A percentile compares a stretch with the other conserved stretches of the same genome.
Evolutionary conservation across 768 basidiomycete genomes (phyloP).

Genomic region (Pleurotus platypus): DNA sequence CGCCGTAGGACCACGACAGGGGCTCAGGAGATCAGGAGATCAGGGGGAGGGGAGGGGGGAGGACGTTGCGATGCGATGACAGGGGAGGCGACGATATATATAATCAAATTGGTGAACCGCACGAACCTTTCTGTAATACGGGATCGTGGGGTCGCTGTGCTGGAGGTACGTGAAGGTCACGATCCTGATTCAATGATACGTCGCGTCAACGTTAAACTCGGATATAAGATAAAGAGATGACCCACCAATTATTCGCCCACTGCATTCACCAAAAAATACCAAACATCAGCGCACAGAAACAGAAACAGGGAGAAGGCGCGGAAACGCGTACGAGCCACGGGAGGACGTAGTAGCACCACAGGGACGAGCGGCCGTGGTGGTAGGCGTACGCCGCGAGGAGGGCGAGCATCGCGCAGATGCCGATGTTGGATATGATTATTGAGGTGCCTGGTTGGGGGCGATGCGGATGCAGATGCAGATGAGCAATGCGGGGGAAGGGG

Average conservation of each 20-base stretch:
- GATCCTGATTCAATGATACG: constrained; percentile 34
- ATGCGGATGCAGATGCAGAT: too few species aligned
- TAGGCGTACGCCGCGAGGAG: constrained; percentile 28
- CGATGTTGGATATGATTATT: constrained; percentile 40
- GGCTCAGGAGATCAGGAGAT: neutral
- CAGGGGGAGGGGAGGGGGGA: too few species aligned
- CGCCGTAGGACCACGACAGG: too few species aligned
- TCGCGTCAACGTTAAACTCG: too few species aligned
- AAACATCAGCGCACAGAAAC: neutral
- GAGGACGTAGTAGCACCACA: constrained; percentile 38
- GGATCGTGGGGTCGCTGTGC: constrained; percentile 56
- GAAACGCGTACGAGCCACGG: constrained; percentile 42
- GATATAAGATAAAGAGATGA: too few species aligned
- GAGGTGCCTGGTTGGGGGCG: constrained; percentile 19
- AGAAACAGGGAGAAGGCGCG: neutral
- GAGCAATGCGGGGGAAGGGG: too few species aligned
- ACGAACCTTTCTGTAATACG: constrained; percentile 49
- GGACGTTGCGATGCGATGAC: too few species aligned
- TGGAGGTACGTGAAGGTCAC: constrained; percentile 62
- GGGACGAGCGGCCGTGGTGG: constrained; percentile 24
- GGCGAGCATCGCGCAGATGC: constrained; percentile 34
- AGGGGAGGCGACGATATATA: neutral
- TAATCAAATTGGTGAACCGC: neutral
- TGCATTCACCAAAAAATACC: neutral
- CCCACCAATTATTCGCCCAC: constrained; percentile 11